Base-by-base conservation (phyloP, 2,329 filamentous ascomycete species). In the Tolypocladium ophioglossoides region DNA sequence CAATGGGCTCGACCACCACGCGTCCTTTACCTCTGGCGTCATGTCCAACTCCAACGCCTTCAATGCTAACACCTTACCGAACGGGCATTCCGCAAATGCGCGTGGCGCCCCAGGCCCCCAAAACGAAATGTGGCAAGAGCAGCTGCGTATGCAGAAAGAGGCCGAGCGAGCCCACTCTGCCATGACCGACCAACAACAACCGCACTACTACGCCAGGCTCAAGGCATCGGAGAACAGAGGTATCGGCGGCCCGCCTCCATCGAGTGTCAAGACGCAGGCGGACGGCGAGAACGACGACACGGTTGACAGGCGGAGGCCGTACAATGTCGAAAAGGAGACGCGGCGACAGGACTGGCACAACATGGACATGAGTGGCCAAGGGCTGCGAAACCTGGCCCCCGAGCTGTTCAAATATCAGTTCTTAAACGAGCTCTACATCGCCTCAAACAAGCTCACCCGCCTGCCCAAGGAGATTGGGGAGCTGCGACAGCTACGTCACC, bases 291-390 rank as follows among this genome's bases (percentile, higher is more conserved):
- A 76, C 54, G 80, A 83, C 56, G 80, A 83, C 56, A 62, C 72
- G 18, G 78, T 78, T 50, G 80, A 84, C 61, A 75, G 79, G 62
- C 77, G 82, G 63, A 72, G 82, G 54, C 82, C 82, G 35, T 79
- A 85, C 62, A 86, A 86, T 63, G 76, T 87, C 54, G 82, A 87
- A 56, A 80, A 81, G 64, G 77, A 80, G 56, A 77, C 80, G 58
- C 83, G 84, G 63, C 77, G 86, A 59, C 87, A 96, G 69, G 87
- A 91, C 64, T 97, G 94, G 94, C 83, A 89, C 68, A 91, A 91
- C 59, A 78, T 99, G 62, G 94, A 99, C 70, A 86, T 97, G 68
- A 94, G 91, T 62, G 94, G 94, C n/a, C 94, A 97, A 73, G 92
- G 92, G 22, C 76, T 99, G 50, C 86, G 91, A 61, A 88, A 90